A percentile compares a stretch with the other conserved stretches of the same genome.
Conservation (phyloP, 192 early-diverging fungal genomes). For the Geranomyces michiganensis region DNA sequence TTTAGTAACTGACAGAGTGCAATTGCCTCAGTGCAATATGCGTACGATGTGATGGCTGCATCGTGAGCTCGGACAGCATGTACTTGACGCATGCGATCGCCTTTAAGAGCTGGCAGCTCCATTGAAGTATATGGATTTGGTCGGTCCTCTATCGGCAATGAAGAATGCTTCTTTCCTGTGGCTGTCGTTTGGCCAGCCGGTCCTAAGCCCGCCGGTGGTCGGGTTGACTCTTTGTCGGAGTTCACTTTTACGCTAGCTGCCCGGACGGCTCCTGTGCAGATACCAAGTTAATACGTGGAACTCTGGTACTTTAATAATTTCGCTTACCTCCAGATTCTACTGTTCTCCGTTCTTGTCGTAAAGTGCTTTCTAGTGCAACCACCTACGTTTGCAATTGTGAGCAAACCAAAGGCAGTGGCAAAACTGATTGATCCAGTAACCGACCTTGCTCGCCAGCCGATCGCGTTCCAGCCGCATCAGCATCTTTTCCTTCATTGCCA, state of each 20-base stretch:
- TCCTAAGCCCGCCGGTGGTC: not conserved
- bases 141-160: conserved; percentile 46
- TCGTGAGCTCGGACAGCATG: conserved; percentile 49
- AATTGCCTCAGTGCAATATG: conserved; percentile 22
- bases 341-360: conserved; percentile 11
- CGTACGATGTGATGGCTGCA: conserved; percentile 52
- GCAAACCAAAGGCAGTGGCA: not conserved
- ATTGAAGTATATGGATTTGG: conserved; percentile 42
- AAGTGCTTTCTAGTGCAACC: not conserved
- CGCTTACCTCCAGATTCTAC: not conserved
- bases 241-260: not conserved
- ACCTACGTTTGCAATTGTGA: not conserved
- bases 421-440: not conserved
- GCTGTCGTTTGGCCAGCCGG: not conserved
- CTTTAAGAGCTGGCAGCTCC: conserved; percentile 44
- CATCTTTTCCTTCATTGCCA: conserved; percentile 65
- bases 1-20: conserved; percentile 7
- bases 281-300: not conserved
- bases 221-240: not conserved
- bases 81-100: conserved; percentile 45
- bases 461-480: conserved; percentile 58
- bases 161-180: conserved; percentile 15
- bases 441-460: conserved; percentile 44
- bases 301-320: not conserved
- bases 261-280: not conserved